Conservation (phyloP, 2,329 filamentous ascomycete species). For the Cytospora mali region DNA sequence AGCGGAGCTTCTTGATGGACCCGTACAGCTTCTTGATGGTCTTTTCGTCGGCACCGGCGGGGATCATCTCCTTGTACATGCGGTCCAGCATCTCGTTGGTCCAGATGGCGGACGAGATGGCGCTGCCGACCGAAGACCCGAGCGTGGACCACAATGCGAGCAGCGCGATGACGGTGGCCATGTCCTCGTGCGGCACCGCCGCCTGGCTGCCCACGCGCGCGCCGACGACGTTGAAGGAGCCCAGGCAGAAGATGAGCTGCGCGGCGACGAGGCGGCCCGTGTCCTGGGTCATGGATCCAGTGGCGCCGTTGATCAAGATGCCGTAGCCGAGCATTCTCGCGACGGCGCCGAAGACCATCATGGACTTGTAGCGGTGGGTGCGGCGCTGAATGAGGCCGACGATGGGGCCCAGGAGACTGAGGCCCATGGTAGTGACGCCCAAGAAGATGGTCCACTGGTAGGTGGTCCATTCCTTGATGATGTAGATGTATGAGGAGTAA, state of each 20-base stretch:
- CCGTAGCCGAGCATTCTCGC: slow-evolving; percentile 43
- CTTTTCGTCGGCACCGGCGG: slow-evolving; percentile 30
- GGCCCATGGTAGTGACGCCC: slow-evolving; percentile 43
- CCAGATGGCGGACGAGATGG: slow-evolving; percentile 43
- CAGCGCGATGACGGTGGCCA: slow-evolving; percentile 43
- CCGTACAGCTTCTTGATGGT: slow-evolving; percentile 39
- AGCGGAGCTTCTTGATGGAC: slow-evolving; percentile 39
- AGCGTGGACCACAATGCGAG: slow-evolving; percentile 45
- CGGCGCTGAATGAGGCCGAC: slow-evolving; percentile 40
- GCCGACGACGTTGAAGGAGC: slow-evolving; percentile 44
- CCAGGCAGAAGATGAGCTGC: slow-evolving; percentile 40
- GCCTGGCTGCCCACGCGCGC: slow-evolving; percentile 44
- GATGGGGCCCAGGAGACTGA: slow-evolving; percentile 41
- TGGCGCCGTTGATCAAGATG: slow-evolving; percentile 35
- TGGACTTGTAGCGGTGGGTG: slow-evolving; percentile 46
- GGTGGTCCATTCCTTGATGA: slow-evolving; percentile 46
- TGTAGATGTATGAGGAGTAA: slow-evolving; percentile 42
- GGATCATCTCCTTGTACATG: slow-evolving; percentile 38
- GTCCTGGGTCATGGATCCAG: slow-evolving; percentile 37
- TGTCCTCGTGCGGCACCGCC: slow-evolving; percentile 46
- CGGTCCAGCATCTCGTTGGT: slow-evolving; percentile 42
- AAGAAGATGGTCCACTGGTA: slow-evolving; percentile 47
- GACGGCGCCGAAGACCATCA: slow-evolving; percentile 43
- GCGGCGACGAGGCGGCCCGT: slow-evolving; percentile 38
- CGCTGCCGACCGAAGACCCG: slow-evolving; percentile 43